A percentile compares a stretch with the other conserved stretches of the same genome.
phyloP scores from a whole-genome alignment of 805 yeast species.

The Suhomyces xylopsoci region DNA sequence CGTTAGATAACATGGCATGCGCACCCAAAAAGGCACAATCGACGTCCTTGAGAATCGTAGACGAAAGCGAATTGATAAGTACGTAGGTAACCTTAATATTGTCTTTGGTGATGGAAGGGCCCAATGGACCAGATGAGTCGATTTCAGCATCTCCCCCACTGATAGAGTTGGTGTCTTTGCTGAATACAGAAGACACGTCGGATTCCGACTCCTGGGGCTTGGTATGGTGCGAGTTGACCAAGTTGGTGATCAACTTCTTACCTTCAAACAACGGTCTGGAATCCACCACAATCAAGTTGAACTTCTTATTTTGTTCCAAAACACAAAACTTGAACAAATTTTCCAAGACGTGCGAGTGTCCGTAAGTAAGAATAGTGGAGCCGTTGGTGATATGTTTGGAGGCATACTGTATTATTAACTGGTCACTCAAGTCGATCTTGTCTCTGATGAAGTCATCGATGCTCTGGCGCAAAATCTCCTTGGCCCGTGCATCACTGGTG shows the following conservation, averaged over 20 bases:
- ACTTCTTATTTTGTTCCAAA: slow-evolving; percentile 55
- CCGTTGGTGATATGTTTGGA: slow-evolving; percentile 71
- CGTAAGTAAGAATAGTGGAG: slow-evolving; percentile 81
- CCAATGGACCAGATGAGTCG: slow-evolving; percentile 1
- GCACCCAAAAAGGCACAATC: slow-evolving; percentile 94
- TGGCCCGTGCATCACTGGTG: slow-evolving; percentile 64
- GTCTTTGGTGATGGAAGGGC: slow-evolving; percentile 33
- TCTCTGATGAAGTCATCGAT: slow-evolving; percentile 83
- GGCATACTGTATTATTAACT: slow-evolving; percentile 78
- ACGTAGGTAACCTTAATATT: slow-evolving; percentile 78
- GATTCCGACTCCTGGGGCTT: slow-evolving; percentile 12
- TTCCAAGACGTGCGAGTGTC: slow-evolving; percentile 79
- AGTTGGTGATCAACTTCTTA: slow-evolving; percentile 62
- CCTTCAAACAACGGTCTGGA: slow-evolving; percentile 96
- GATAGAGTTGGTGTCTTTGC: slow-evolving; percentile 9
- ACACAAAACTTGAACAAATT: slow-evolving; percentile 69
- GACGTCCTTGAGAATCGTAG: slow-evolving; percentile 76
- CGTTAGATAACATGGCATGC: slow-evolving; percentile 94
- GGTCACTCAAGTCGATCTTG: slow-evolving; percentile 76
- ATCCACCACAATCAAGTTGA: slow-evolving; percentile 84
- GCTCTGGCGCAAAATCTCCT: slow-evolving; percentile 54
- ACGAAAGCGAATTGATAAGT: slow-evolving; percentile 69
- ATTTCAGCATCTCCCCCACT: neutral
- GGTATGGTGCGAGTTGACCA: slow-evolving; percentile 45
- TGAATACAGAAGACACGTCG: slow-evolving; percentile 16